These are phyloP conservation scores for Moniliophthora roreri DNA, from an alignment of 1,284 basidiomycete species.

Conservation along the genomic window DNA sequence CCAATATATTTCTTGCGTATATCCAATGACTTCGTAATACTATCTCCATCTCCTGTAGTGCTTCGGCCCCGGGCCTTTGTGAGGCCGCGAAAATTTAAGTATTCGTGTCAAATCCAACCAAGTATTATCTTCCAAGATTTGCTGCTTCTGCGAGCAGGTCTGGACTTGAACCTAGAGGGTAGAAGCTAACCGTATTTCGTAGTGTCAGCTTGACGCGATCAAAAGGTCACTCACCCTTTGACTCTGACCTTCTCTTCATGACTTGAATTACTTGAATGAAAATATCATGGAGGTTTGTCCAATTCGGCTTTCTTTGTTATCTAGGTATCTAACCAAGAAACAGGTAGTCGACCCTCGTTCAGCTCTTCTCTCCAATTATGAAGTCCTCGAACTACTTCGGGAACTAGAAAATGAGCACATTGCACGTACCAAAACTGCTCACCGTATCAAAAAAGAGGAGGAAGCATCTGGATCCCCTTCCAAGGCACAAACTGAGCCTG, in stretches of 20 bases:
- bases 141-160: too few species aligned
- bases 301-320: slow-evolving; percentile 7
- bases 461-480: slow-evolving; percentile 42
- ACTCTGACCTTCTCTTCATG: background rate
- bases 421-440: slow-evolving; percentile 57
- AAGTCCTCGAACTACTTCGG: slow-evolving; percentile 80
- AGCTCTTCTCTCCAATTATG: slow-evolving; percentile 83
- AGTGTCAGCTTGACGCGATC: too few species aligned
- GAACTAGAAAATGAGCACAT: slow-evolving; percentile 77
- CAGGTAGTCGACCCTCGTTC: slow-evolving; percentile 79
- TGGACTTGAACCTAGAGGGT: too few species aligned
- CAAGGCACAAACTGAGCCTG: slow-evolving; percentile 33
- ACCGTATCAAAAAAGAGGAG: slow-evolving; percentile 73
- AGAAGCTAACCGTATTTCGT: too few species aligned
- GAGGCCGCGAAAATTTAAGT: too few species aligned
- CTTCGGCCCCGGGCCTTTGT: too few species aligned
- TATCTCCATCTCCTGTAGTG: background rate
- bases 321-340: slow-evolving; percentile 9
- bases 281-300: slow-evolving; percentile 31
- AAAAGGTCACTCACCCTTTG: too few species aligned
- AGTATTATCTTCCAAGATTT: too few species aligned
- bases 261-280: background rate
- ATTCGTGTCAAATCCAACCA: too few species aligned
- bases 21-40: background rate
- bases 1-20: background rate